Evolutionary conservation across 768 basidiomycete genomes (phyloP).

Genomic region (Boletus huronensis): DNA sequence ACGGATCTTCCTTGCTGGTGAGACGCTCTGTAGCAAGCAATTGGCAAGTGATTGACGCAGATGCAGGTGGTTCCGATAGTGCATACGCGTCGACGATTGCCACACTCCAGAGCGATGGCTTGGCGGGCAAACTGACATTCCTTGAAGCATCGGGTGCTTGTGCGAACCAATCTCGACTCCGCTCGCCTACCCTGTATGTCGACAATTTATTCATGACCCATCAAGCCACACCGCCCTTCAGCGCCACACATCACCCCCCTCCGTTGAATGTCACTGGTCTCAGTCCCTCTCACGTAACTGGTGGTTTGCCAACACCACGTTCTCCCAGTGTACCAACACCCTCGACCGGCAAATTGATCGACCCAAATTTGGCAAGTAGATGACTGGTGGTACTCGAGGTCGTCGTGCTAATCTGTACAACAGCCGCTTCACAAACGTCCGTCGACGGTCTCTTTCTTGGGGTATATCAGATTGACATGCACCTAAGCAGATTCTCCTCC

Average conservation of each 20-base stretch:
- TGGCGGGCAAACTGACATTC: constrained; percentile 63
- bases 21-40: constrained; percentile 9
- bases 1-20: constrained; percentile 70
- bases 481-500: constrained; percentile 64
- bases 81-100: constrained; percentile 56
- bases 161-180: constrained; percentile 44
- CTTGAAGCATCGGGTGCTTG: constrained; percentile 47
- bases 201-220: constrained; percentile 46
- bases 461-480: constrained; percentile 1
- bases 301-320: constrained; percentile 65
- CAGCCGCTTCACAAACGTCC: constrained; percentile 78
- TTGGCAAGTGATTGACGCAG: background rate
- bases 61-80: constrained; percentile 52
- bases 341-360: constrained; percentile 41
- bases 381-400: background rate
- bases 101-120: constrained; percentile 54
- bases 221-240: constrained; percentile 21
- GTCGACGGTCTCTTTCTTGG: constrained; percentile 26
- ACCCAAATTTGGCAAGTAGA: constrained; percentile 59
- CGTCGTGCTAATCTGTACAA: constrained; percentile 8
- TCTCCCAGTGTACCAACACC: constrained; percentile 41
- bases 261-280: constrained; percentile 44
- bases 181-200: constrained; percentile 51
- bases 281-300: constrained; percentile 44
- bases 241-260: constrained; percentile 38